Base-by-base conservation (phyloP, 1,284 basidiomycete genomes). In the Boletus semigastroideus region DNA sequence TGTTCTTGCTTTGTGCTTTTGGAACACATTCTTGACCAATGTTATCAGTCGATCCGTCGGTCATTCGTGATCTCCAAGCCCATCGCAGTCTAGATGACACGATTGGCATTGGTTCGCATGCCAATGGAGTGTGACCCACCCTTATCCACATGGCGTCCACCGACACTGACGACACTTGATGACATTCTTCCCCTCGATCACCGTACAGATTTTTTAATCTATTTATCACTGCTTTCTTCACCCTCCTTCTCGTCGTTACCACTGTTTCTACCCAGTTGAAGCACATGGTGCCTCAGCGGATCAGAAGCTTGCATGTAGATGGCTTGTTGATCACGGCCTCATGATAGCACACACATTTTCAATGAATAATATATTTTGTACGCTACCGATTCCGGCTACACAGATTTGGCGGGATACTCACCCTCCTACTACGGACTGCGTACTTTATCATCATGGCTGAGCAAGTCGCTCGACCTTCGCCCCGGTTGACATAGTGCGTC, bases 21-120 rank as follows among this genome's bases (percentile, higher is more conserved):
- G 31, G 46, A 30, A 43, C 46, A 48, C 41, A 34, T 52, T 51
- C 33, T 57, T 54, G 43, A 51, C 49, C 44, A 40, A 52, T 43
- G 53, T 46, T 49, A 56, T 56, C 70, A 87, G 90, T 94, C 60
- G 93, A 96, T 70, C 92, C 93, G 2, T 83, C 84, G 34, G 93
- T 95, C 31, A 75, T 94, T 63, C 85, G 87, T 38, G 93, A 95
- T 74, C 76, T 96, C 47, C 90, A 94, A 72, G 86, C 87, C 20
- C 90, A 92, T 68, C 78, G 86, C 71, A 93, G 85, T 73, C 78
- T 92, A 58, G 90, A 92, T 49, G 85, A 88, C 55, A 65, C 67
- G 49, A 52, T 69, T 30, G 72, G 65, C 25, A 53, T 67, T 30
- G 67, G 66, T 51, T 51, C 62, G 25, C 68, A 67, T 46, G 37